These are phyloP conservation scores for Eleusine indica DNA, from an alignment of 176 grass and related monocot species.

Conservation along the genomic window DNA sequence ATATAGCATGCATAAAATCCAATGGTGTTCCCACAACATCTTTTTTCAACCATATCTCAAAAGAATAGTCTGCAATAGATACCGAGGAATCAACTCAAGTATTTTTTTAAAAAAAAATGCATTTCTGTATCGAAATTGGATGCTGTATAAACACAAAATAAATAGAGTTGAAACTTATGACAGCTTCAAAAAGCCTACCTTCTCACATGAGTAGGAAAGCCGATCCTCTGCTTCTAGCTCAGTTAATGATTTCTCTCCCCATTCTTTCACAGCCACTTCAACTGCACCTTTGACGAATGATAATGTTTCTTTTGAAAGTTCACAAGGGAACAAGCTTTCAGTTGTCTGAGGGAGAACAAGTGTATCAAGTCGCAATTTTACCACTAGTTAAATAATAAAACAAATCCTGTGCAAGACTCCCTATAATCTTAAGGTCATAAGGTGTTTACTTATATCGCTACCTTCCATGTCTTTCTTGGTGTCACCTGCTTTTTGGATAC, in stretches of 20 bases:
- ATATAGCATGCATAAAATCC: not conserved
- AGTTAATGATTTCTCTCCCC: constrained; percentile 82
- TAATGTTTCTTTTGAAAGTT: constrained; percentile 80
- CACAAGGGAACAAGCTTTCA: constrained; percentile 93
- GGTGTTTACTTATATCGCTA: constrained; percentile 40
- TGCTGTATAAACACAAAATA: constrained; percentile 1
- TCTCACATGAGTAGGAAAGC: constrained; percentile 96
- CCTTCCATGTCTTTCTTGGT: constrained; percentile 91
- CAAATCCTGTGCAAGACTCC: not conserved
- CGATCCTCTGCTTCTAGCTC: constrained; percentile 95
- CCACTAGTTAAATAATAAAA: constrained; percentile 35
- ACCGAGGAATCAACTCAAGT: constrained; percentile 19
- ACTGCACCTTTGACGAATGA: constrained; percentile 78
- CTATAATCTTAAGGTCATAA: constrained; percentile 13
- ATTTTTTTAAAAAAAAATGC: not conserved
- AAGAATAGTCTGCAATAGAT: constrained; percentile 10
- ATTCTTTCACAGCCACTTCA: constrained; percentile 85
- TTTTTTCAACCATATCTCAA: not conserved
- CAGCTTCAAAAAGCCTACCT: constrained; percentile 56
- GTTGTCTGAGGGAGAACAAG: constrained; percentile 60
- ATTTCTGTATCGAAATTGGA: not conserved
- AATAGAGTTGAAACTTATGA: not conserved
- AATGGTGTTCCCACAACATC: not conserved
- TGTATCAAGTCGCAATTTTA: constrained; percentile 33
- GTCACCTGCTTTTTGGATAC: constrained; percentile 77